Conservation (phyloP, 2,329 filamentous ascomycete species). For the Dactylonectria macrodidyma region DNA sequence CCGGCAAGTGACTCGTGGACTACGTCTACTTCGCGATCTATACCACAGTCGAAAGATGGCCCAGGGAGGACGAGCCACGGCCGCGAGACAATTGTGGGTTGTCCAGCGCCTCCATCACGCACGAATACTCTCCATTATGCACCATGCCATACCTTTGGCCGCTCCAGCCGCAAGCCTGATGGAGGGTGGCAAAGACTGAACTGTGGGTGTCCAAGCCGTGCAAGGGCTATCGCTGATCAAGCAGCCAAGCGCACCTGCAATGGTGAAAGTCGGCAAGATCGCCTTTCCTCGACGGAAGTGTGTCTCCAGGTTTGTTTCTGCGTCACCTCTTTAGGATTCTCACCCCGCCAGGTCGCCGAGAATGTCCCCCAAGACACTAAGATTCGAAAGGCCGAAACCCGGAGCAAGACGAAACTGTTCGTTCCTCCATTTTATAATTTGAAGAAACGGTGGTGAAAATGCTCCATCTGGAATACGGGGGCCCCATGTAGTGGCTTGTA, state of each 20-base stretch:
- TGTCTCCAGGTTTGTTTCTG: slow-evolving; percentile 20
- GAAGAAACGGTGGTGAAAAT: slow-evolving; percentile 13
- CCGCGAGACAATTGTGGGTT: slow-evolving; percentile 15
- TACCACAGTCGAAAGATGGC: neutral
- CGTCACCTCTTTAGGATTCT: slow-evolving; percentile 7
- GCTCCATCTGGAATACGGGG: slow-evolving; percentile 25
- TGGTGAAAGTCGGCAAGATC: neutral
- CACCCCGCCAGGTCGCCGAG: slow-evolving; percentile 2
- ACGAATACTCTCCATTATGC: slow-evolving; percentile 1
- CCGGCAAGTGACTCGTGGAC: neutral
- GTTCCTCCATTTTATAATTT: slow-evolving; percentile 8
- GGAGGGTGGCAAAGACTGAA: slow-evolving; percentile 15
- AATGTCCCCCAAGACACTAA: neutral
- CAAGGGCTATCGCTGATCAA: slow-evolving; percentile 18
- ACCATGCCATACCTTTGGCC: slow-evolving; percentile 7
- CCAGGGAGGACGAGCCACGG: slow-evolving; percentile 12
- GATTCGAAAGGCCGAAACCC: neutral
- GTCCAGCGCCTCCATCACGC: slow-evolving; percentile 13
- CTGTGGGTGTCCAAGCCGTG: slow-evolving; percentile 12
- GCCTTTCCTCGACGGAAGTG: neutral
- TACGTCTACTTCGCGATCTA: neutral
- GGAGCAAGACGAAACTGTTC: slow-evolving; percentile 10
- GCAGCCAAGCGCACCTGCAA: slow-evolving; percentile 1
- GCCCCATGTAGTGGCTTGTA: slow-evolving; percentile 23
- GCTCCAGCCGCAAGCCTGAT: slow-evolving; percentile 15